phyloP scores from a whole-genome alignment of 208 protist genomes.

The Trypanosoma caninum region DNA sequence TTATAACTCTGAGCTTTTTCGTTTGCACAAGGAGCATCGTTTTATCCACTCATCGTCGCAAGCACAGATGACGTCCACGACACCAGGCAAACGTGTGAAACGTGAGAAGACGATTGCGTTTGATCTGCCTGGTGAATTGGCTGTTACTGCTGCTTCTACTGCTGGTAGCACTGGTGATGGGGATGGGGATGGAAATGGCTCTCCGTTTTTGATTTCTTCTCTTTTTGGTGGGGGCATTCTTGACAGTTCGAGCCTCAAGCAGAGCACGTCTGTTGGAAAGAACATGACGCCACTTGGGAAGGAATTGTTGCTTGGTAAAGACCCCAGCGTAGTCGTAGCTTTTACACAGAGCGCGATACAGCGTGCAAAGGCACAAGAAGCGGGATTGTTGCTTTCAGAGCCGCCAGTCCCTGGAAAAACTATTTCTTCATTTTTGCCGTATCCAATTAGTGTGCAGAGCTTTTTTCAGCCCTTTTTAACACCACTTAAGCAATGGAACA shows the following conservation, averaged over 20 bases:
- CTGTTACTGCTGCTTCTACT: constrained; percentile 3
- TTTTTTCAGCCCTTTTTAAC: constrained; percentile 87
- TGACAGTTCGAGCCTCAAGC: constrained; percentile 47
- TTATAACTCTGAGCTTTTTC: constrained; percentile 43
- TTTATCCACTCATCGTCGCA: constrained; percentile 13
- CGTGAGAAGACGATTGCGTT: constrained; percentile 70
- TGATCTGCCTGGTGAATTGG: constrained; percentile 34
- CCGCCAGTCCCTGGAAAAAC: constrained; percentile 53
- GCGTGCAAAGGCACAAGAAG: constrained; percentile 56
- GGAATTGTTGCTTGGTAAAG: constrained; percentile 65
- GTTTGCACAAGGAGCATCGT: constrained; percentile 63
- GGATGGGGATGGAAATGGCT: constrained; percentile 5
- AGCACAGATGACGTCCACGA: not conserved
- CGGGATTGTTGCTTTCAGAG: constrained; percentile 46
- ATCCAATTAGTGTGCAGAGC: constrained; percentile 44
- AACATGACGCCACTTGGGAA: constrained; percentile 77
- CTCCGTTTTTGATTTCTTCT: constrained; percentile 1
- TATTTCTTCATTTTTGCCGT: constrained; percentile 63
- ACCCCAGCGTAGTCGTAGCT: constrained; percentile 42
- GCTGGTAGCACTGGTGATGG: not conserved
- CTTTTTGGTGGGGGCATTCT: constrained; percentile 11
- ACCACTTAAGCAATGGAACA: constrained; percentile 61
- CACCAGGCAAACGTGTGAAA: constrained; percentile 32
- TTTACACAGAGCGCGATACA: constrained; percentile 70
- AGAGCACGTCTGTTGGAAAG: constrained; percentile 51